A percentile compares a stretch with the other conserved stretches of the same genome.
These are phyloP conservation scores for Fusarium setosum DNA, from an alignment of 2,329 filamentous ascomycete species.

Conservation along the genomic window DNA sequence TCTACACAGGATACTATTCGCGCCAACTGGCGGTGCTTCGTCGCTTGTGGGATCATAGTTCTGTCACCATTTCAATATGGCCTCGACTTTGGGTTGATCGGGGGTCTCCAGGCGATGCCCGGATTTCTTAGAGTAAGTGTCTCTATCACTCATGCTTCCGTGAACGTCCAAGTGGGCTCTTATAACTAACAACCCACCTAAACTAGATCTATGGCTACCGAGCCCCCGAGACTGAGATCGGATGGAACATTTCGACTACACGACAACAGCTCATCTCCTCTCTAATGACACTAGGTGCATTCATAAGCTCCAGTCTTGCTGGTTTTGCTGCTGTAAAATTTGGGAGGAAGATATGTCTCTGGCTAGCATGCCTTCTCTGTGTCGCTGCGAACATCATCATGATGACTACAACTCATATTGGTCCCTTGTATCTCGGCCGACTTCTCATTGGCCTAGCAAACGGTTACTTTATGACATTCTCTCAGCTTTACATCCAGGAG, in stretches of 20 bases:
- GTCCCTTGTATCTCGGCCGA: constrained; percentile 25
- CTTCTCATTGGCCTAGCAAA: constrained; percentile 36
- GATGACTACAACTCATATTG: constrained; percentile 37
- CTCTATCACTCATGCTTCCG: background rate
- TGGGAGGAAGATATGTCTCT: constrained; percentile 30
- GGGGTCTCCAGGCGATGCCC: constrained; percentile 37
- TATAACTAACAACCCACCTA: background rate
- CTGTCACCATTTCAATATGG: constrained; percentile 39
- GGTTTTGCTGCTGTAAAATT: constrained; percentile 29
- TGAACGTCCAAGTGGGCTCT: no score
- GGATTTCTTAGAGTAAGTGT: constrained; percentile 30
- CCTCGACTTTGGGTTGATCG: constrained; percentile 38
- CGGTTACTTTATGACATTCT: constrained; percentile 40
- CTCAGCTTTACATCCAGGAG: constrained; percentile 38
- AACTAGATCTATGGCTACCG: constrained; percentile 33
- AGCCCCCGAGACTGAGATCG: constrained; percentile 35
- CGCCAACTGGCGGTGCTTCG: constrained; percentile 37
- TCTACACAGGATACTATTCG: constrained; percentile 29
- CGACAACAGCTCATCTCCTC: constrained; percentile 38
- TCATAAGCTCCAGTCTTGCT: constrained; percentile 37
- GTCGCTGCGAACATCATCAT: constrained; percentile 36
- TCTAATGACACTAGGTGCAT: constrained; percentile 38
- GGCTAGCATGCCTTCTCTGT: constrained; percentile 35
- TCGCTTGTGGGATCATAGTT: constrained; percentile 34
- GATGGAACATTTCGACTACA: constrained; percentile 39